These are phyloP conservation scores for Colletotrichum neosansevieriae DNA, from an alignment of 2,329 filamentous ascomycete genomes.

Conservation along the genomic window DNA sequence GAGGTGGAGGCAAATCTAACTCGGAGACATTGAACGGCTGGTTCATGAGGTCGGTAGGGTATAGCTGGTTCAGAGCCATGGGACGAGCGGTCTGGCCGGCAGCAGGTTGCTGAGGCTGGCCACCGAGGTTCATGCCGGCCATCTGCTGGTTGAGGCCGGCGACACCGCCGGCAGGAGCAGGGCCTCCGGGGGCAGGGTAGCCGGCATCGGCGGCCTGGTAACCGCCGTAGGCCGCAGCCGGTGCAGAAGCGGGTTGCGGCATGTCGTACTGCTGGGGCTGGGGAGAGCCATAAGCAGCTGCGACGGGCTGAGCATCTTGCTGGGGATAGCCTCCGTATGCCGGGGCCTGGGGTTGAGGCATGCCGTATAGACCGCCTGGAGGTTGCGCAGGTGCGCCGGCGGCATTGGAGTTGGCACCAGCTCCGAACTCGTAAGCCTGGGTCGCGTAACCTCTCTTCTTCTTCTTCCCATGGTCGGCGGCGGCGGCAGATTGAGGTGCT, in stretches of 20 bases:
- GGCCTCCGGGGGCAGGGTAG: constrained; percentile 68
- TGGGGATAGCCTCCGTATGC: constrained; percentile 72
- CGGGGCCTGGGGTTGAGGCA: constrained; percentile 56
- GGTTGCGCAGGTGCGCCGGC: constrained; percentile 57
- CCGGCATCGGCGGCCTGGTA: constrained; percentile 77
- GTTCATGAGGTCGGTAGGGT: constrained; percentile 89
- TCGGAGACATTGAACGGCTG: constrained; percentile 96
- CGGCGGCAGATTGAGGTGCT: constrained; percentile 48
- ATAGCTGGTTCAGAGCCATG: constrained; percentile 83
- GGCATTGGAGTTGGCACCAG: constrained; percentile 79
- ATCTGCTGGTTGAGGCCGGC: constrained; percentile 86
- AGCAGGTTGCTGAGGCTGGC: constrained; percentile 65
- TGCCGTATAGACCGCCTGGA: constrained; percentile 60
- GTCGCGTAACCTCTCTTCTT: constrained; percentile 97
- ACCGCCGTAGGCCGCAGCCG: constrained; percentile 64
- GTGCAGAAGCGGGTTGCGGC: constrained; percentile 53
- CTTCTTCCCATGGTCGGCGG: constrained; percentile 70
- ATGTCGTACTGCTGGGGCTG: constrained; percentile 56
- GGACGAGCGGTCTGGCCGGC: constrained; percentile 51
- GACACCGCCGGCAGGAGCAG: constrained; percentile 62
- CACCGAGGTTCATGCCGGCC: constrained; percentile 83
- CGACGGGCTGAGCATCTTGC: constrained; percentile 56
- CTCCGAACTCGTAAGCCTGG: constrained; percentile 92
- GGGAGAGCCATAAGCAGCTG: constrained; percentile 56
- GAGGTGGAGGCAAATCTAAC: constrained; percentile 89